Percentiles rank a stretch among this genome's conserved stretches.
Conservation (phyloP, 371 early-diverging fungal genomes). For the Entomophthora muscae region DNA sequence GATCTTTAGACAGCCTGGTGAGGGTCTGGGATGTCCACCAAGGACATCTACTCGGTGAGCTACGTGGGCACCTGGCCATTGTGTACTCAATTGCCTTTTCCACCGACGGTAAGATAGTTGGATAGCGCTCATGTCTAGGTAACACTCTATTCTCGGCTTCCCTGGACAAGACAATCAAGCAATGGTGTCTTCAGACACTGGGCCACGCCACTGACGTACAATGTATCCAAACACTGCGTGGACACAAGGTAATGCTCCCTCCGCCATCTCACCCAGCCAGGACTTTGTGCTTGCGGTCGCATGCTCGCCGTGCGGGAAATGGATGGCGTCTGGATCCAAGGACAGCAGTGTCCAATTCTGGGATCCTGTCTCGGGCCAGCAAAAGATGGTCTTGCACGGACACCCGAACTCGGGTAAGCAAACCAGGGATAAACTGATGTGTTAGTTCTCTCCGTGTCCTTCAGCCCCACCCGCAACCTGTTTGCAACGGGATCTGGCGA, state of each 20-base stretch:
- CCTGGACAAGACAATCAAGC: conserved; percentile 80
- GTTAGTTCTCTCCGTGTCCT: conserved; percentile 76
- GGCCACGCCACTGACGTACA: conserved; percentile 10
- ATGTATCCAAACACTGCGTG: conserved; percentile 25
- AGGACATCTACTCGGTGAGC: conserved; percentile 60
- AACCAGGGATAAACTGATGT: neutral
- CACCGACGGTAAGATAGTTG: conserved; percentile 54
- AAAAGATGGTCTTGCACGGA: conserved; percentile 87
- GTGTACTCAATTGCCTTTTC: conserved; percentile 94
- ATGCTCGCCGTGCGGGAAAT: conserved; percentile 76
- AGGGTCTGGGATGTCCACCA: conserved; percentile 81
- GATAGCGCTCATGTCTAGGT: conserved; percentile 4
- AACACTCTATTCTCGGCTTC: conserved; percentile 80
- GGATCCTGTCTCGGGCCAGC: conserved; percentile 64
- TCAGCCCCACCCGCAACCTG: conserved; percentile 58
- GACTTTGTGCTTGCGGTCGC: conserved; percentile 96
- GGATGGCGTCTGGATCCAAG: conserved; percentile 88
- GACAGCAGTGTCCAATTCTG: conserved; percentile 91
- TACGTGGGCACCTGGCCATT: conserved; percentile 92
- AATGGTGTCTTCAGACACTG: conserved; percentile 61
- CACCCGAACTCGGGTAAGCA: conserved; percentile 83
- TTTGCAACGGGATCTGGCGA: conserved; percentile 96
- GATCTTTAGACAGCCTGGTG: conserved; percentile 85
- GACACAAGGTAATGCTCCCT: conserved; percentile 48
- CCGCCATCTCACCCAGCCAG: conserved; percentile 14